Percentiles rank a stretch among this genome's conserved stretches.
phyloP scores from a whole-genome alignment of 2,329 filamentous ascomycete species.

The Aspergillus sp. region DNA sequence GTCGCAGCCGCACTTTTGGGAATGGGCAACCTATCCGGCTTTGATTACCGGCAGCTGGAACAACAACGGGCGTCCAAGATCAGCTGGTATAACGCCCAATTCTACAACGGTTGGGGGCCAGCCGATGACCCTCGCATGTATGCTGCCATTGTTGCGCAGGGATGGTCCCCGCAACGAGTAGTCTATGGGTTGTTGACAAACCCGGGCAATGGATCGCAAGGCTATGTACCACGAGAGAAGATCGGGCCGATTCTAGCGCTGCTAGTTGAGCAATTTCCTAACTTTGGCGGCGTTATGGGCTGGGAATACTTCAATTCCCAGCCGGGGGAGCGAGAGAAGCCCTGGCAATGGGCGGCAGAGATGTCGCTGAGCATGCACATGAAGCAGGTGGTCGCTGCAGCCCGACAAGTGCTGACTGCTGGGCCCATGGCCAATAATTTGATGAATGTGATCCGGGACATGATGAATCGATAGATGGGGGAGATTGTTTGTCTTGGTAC shows the following conservation, averaged over 20 bases:
- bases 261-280: slow-evolving; percentile 57
- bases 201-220: slow-evolving; percentile 63
- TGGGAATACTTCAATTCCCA: slow-evolving; percentile 92
- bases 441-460: slow-evolving; percentile 24
- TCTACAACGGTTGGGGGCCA: slow-evolving; percentile 87
- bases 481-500: no score
- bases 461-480: slow-evolving; percentile 20
- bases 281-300: slow-evolving; percentile 84
- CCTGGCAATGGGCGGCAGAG: slow-evolving; percentile 73
- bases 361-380: slow-evolving; percentile 53
- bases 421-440: slow-evolving; percentile 26
- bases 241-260: slow-evolving; percentile 54
- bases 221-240: slow-evolving; percentile 56
- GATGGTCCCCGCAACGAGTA: slow-evolving; percentile 69
- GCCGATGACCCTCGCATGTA: slow-evolving; percentile 47
- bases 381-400: slow-evolving; percentile 32
- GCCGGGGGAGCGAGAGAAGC: slow-evolving; percentile 57
- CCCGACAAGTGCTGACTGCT: slow-evolving; percentile 22
- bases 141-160: slow-evolving; percentile 42
- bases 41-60: slow-evolving; percentile 73
- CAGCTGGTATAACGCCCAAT: slow-evolving; percentile 85
- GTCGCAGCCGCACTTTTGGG: slow-evolving; percentile 70
- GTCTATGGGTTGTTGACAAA: slow-evolving; percentile 80
- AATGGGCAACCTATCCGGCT: slow-evolving; percentile 66
- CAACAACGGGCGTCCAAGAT: slow-evolving; percentile 61